A percentile compares a stretch with the other conserved stretches of the same genome.
Evolutionary conservation across 1,284 basidiomycete species (phyloP).

Genomic region (Microbotryum silenes-acaulis): DNA sequence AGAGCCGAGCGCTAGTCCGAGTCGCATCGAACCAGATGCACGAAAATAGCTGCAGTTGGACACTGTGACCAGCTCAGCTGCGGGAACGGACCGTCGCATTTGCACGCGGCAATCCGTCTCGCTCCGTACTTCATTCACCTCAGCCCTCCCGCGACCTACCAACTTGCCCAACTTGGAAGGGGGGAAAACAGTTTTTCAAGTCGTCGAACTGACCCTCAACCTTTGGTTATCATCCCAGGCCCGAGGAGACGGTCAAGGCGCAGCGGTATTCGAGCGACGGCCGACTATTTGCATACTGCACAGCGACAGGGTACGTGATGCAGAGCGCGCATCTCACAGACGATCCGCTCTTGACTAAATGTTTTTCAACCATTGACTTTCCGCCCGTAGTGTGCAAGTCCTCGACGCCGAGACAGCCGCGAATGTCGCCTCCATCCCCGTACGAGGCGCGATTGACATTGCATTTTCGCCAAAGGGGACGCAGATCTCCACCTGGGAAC

Average conservation of each 20-base stretch:
- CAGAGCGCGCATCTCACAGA: not conserved
- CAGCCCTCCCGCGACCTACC: not conserved
- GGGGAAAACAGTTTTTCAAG: not conserved
- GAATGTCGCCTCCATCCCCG: conserved; percentile 58
- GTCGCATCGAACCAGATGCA: no score
- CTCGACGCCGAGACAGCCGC: conserved; percentile 66
- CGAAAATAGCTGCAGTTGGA: no score
- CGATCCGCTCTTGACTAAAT: not conserved
- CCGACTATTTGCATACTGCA: conserved; percentile 72
- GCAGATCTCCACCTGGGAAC: conserved; percentile 89
- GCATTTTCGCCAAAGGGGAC: conserved; percentile 87
- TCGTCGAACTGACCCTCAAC: not conserved
- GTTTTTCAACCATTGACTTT: conserved; percentile 9
- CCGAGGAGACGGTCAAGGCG: conserved; percentile 61
- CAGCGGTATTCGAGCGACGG: conserved; percentile 84
- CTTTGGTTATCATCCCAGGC: conserved; percentile 35
- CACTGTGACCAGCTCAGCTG: not conserved
- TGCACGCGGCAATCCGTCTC: not conserved
- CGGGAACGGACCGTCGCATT: not conserved
- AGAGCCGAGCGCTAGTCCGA: no score
- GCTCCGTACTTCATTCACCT: not conserved
- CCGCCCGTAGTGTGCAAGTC: conserved; percentile 56
- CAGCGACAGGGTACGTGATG: conserved; percentile 58
- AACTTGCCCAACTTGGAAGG: not conserved
- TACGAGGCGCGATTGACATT: conserved; percentile 55